Evolutionary conservation across 176 grass and related monocot species (phyloP).

Genomic region (Oryza meridionalis): DNA sequence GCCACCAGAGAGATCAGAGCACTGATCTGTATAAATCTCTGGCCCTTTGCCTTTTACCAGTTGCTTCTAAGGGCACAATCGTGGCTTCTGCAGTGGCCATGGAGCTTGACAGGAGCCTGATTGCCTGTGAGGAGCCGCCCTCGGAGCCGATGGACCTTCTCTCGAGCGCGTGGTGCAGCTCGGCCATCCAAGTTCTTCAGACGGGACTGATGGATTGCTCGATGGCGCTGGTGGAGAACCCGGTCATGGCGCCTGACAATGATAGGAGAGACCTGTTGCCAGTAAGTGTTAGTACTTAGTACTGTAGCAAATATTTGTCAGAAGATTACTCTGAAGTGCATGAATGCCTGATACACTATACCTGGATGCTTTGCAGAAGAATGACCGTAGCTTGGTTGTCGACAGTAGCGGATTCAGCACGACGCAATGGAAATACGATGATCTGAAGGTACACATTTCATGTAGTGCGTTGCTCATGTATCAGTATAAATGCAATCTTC

Average conservation of each 20-base stretch:
- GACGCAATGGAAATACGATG: slow-evolving; percentile 74
- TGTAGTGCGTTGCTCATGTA: background rate
- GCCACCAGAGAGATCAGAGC: slow-evolving; percentile 40
- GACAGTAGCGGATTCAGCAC: slow-evolving; percentile 53
- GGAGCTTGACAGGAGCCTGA: slow-evolving; percentile 48
- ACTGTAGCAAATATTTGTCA: slow-evolving; percentile 31
- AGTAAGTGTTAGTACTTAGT: slow-evolving; percentile 47
- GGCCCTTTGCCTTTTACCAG: slow-evolving; percentile 7
- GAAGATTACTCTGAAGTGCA: background rate
- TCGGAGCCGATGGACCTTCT: slow-evolving; percentile 63
- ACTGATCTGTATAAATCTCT: slow-evolving; percentile 43
- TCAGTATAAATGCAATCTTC: background rate
- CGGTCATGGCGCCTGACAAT: slow-evolving; percentile 46
- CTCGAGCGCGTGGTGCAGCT: slow-evolving; percentile 85
- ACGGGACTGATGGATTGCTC: slow-evolving; percentile 51
- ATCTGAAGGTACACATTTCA: slow-evolving; percentile 68
- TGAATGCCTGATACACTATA: background rate
- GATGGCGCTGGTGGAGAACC: slow-evolving; percentile 68
- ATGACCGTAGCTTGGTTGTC: slow-evolving; percentile 55
- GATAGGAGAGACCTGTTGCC: slow-evolving; percentile 32
- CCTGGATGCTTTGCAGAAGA: slow-evolving; percentile 50
- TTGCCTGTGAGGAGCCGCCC: slow-evolving; percentile 33
- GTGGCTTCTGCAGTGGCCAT: slow-evolving; percentile 38
- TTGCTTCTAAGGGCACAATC: slow-evolving; percentile 32
- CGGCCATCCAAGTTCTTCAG: slow-evolving; percentile 78